phyloP scores from a whole-genome alignment of 208 protist genomes.

The Acanthamoeba lenticulata region DNA sequence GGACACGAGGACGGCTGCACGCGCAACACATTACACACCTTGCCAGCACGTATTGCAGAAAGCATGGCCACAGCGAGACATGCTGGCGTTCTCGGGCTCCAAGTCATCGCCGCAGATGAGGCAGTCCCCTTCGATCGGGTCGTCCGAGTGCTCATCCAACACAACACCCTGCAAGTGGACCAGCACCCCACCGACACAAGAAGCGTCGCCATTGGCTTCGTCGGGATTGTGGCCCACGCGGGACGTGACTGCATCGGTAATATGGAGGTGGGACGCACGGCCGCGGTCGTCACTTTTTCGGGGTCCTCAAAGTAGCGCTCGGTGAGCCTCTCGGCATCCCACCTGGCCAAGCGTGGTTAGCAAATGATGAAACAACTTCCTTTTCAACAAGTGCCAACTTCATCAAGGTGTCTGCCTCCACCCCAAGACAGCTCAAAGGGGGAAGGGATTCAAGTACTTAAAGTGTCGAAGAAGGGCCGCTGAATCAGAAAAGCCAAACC shows the following conservation, averaged over 20 bases:
- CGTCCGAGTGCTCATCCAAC: neutral
- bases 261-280: too few relatives aligned
- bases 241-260: too few relatives aligned
- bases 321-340: slow-evolving; percentile 38
- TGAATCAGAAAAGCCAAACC: slow-evolving; percentile 8
- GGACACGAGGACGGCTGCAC: too few relatives aligned
- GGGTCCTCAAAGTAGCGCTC: slow-evolving; percentile 55
- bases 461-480: slow-evolving; percentile 22
- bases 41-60: slow-evolving; percentile 61
- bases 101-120: slow-evolving; percentile 43
- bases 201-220: too few relatives aligned
- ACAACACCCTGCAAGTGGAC: slow-evolving; percentile 29
- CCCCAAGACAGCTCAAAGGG: too few relatives aligned
- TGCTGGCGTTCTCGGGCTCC: neutral
- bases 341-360: neutral
- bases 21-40: too few relatives aligned
- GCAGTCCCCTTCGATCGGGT: slow-evolving; percentile 42
- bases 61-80: slow-evolving; percentile 37
- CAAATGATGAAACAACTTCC: too few relatives aligned
- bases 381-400: too few relatives aligned
- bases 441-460: too few relatives aligned
- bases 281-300: neutral
- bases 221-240: too few relatives aligned
- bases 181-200: too few relatives aligned
- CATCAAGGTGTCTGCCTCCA: too few relatives aligned